Conservation (phyloP, 1,284 basidiomycete genomes). For the Papiliotrema nemorosa region DNA sequence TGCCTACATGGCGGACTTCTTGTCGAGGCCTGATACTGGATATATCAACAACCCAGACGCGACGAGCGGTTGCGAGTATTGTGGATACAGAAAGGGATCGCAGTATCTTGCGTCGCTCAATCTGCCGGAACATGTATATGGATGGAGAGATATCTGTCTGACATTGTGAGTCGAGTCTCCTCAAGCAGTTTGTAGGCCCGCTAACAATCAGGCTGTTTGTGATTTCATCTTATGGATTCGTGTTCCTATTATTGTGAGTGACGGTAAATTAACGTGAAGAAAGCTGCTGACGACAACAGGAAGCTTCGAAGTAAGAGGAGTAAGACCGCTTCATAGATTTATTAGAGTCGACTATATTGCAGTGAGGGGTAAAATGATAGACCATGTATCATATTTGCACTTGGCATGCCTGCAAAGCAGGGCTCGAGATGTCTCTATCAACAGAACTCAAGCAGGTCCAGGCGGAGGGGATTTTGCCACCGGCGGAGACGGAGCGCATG, state of each 20-base stretch:
- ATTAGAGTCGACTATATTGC: too few relatives aligned
- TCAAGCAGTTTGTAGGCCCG: background rate
- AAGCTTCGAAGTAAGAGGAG: slow-evolving; percentile 35
- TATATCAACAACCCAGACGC: slow-evolving; percentile 36
- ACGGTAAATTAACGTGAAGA: too few relatives aligned
- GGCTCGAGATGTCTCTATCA: too few relatives aligned
- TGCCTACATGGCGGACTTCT: slow-evolving; percentile 30
- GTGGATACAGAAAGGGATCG: slow-evolving; percentile 32
- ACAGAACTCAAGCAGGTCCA: too few relatives aligned
- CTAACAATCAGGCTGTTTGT: slow-evolving; percentile 17
- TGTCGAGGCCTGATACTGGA: slow-evolving; percentile 20
- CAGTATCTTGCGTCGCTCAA: slow-evolving; percentile 40
- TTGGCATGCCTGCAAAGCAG: too few relatives aligned
- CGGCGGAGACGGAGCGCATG: too few relatives aligned
- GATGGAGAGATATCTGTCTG: slow-evolving; percentile 39
- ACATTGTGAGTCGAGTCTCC: slow-evolving; percentile 21
- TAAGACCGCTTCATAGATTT: slow-evolving; percentile 32
- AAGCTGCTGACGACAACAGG: background rate
- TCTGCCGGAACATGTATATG: slow-evolving; percentile 25
- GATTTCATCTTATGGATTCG: slow-evolving; percentile 29
- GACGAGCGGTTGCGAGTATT: slow-evolving; percentile 37
- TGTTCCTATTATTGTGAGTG: slow-evolving; percentile 32
- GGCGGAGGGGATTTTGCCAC: too few relatives aligned
- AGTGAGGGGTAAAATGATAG: too few relatives aligned
- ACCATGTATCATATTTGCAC: too few relatives aligned